Evolutionary conservation across 2,329 filamentous ascomycete genomes (phyloP), one percentile per base, ranked within the genome.

Genomic region (Metarhizium sp.): DNA sequence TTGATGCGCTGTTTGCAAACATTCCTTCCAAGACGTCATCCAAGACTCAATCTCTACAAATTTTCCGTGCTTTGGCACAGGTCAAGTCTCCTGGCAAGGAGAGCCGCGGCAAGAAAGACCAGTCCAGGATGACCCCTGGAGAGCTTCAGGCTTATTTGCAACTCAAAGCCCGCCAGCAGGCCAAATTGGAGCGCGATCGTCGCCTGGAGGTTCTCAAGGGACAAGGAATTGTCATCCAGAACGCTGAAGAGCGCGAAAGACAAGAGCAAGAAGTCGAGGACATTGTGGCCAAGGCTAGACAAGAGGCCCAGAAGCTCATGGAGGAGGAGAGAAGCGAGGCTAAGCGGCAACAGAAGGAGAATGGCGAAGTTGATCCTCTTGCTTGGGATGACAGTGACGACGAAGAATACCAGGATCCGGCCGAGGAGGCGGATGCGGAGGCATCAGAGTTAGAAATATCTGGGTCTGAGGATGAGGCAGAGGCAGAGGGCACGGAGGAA

Each of bases 181-280:
- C 91, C 48, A 84, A 84, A 58, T 71, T 81, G 46, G 90, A 94
- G 67, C 85, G 90, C 53, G 82, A 89, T 57, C 85, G 89, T 61
- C 86, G 86, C 55, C 79, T 97, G 20, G 84, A 90, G 55, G 79
- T 85, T 61, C 78, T 99, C 45, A 84, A 82, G 64, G 85, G 87
- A 11, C 90, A 88, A 69, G 94, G 94, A 7, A 79, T 96, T 30
- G 75, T 87, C 29, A 77, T 97, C 18, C 87, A 92, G 68, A 96
- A 89, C 0, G 83, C 86, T 2, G 92, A 96, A 69, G 92, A 99
- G 68, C 84, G 89, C 20, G 88, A 92, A 65, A 82, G 83, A 38
- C 87, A 95, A 67, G 83, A 90, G 69, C 84, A 88, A 56, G 84
- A 92, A 57, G 84, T 96, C 13, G 94, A 97, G 62, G 87, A 96